Evolutionary conservation across 345 rosid species (phyloP), one percentile per base, ranked within the genome.

Genomic region (Excoecaria agallocha): DNA sequence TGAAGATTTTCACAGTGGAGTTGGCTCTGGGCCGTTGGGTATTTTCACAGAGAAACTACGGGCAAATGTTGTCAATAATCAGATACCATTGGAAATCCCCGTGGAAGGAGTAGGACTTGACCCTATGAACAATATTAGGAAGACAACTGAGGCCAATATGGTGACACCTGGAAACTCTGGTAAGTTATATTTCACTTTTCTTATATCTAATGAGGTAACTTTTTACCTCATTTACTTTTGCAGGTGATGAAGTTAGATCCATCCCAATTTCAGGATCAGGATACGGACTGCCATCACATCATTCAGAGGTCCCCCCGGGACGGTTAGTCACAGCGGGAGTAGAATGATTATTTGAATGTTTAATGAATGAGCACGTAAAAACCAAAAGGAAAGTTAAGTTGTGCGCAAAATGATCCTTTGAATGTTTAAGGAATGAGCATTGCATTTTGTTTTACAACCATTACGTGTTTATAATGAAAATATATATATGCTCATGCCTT

Each of bases 221-320:
- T 74, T 13, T 59, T 76, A 5, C 54, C 56, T 77, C 15, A 13
- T 49, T 60, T 66, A 41, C 72, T 80, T 73, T 71, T 75, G 8
- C 85, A 85, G 91, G 83, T 82, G 92, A 87, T 69, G 91, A 83
- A 3, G 75, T 76, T 75, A 86, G 91, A 85, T 89, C 86, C 76
- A 82, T 85, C 52, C 87, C 89, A 43, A 89, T 94, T 81, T 89
- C 91, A 54, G 89, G 82, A 72, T 89, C 96, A n/a, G 93, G 88
- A 71, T 83, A 85, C 57, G 87, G 84, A 64, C 50, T 75, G 56
- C 74, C 65, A 20, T 55, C 79, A 30, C 73, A 76, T 54, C 75
- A 64, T 70, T 76, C 73, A 16, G 88, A 81, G 54, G 72, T 71
- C 76, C 82, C 73, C 68, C 73, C 84, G 24, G 83, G 74, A 77